Base-by-base conservation (phyloP, 371 early-diverging fungal genomes). In the Haplosporangium sp. region DNA sequence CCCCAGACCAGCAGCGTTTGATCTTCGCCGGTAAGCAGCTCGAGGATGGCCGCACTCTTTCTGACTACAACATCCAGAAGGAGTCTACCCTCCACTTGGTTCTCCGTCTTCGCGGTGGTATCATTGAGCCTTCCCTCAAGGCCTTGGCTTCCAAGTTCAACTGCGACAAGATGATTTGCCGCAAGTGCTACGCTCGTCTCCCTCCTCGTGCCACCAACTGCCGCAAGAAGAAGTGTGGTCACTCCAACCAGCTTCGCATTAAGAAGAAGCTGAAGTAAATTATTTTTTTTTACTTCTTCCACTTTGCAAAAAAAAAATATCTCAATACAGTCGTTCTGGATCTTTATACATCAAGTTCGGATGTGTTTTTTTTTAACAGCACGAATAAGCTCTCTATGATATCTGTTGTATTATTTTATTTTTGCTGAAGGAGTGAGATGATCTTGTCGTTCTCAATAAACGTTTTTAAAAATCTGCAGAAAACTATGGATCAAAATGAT, bases 11-110 rank as follows among this genome's bases (percentile, higher is more conserved):
- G 92, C 99, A 99, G 89, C 98, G 99, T 83, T 93, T 99, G 77
- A 99, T 99, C 86, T 99, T 99, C 86, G 99, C 99, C 87, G 99
- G 98, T 81, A 99, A 99, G 94, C 99, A 99, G 91, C 95, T 99
- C 70, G 99, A 99, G 89, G 99, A 99, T 88, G 98, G 97, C 74
- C 96, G 97, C 87, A 89, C 91, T 56, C 89, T 94, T 56, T 88
- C 91, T 63, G 95, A 94, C 88, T 94, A 94, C 90, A 94, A 94
- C 91, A 94, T 94, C 89, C 95, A 95, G 86, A 94, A 94, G 91
- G 99, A 98, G 88, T 98, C 98, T 61, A 99, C 99, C 82, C 94
- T 99, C 65, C 99, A 99, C 92, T 88, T 99, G 71, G 98, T 98
- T 61, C 94, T 99, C 83, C 96, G 99, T 90, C 94, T 99, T 72